A percentile compares a stretch with the other conserved stretches of the same genome.
Conservation (phyloP, 768 basidiomycete species). For the Melanogaster broomeanus region DNA sequence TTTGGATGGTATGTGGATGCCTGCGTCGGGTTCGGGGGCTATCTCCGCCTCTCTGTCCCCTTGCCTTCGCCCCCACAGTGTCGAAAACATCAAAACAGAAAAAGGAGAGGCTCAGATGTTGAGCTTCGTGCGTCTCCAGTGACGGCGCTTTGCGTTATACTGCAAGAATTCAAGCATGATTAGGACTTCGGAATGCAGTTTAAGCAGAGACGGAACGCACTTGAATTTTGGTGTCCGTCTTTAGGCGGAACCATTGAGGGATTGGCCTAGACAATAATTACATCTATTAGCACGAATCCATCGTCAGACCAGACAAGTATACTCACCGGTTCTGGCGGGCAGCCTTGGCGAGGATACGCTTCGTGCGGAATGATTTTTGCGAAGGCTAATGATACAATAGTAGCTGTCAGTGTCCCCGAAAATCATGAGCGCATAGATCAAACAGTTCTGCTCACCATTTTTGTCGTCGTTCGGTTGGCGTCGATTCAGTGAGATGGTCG, state of each 20-base stretch:
- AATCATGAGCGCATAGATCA: neutral
- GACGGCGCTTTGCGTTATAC: slow-evolving; percentile 96
- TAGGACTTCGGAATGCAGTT: neutral
- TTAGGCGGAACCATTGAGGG: slow-evolving; percentile 98
- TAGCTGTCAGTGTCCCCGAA: slow-evolving; percentile 8
- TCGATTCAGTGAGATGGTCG: slow-evolving; percentile 19
- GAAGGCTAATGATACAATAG: slow-evolving; percentile 68
- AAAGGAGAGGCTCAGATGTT: slow-evolving; percentile 66
- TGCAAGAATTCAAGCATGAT: slow-evolving; percentile 27
- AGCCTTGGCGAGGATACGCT: slow-evolving; percentile 96
- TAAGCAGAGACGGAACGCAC: slow-evolving; percentile 38
- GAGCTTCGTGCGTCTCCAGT: slow-evolving; percentile 99
- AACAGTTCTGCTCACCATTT: slow-evolving; percentile 45
- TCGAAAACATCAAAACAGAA: slow-evolving; percentile 2
- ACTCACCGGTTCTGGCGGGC: slow-evolving; percentile 90
- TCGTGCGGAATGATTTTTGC: slow-evolving; percentile 98
- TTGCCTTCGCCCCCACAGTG: neutral
- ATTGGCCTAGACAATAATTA: slow-evolving; percentile 65
- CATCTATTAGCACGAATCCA: neutral
- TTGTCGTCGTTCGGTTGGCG: slow-evolving; percentile 40
- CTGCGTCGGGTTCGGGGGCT: slow-evolving; percentile 3
- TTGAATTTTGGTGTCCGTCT: slow-evolving; percentile 94
- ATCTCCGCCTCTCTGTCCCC: slow-evolving; percentile 16
- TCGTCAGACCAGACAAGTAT: neutral
- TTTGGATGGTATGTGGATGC: slow-evolving; percentile 6